Conservation (phyloP, 2,329 filamentous ascomycete species). For the Akanthomyces dipterigenus region DNA sequence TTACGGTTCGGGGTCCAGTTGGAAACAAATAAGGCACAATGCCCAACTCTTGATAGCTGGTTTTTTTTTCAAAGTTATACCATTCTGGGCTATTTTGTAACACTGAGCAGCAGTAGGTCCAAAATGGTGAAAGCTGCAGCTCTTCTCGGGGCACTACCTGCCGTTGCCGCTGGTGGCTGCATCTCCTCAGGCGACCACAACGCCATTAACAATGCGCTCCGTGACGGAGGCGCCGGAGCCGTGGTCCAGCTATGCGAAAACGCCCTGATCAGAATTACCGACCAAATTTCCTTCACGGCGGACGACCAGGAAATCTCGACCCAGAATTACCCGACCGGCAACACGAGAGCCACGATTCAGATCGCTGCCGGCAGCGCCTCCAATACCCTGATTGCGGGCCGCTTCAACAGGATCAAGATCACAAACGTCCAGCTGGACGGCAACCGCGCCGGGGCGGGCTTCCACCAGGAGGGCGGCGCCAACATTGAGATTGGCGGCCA, state of each 20-base stretch:
- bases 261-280: slow-evolving; percentile 15
- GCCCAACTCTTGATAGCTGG: too few species aligned
- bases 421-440: slow-evolving; percentile 22
- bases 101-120: neutral
- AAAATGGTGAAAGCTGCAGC: neutral
- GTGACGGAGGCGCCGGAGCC: slow-evolving; percentile 14
- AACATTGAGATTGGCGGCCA: slow-evolving; percentile 22
- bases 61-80: too few species aligned
- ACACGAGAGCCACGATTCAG: slow-evolving; percentile 18
- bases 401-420: slow-evolving; percentile 17
- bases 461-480: slow-evolving; percentile 17
- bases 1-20: neutral
- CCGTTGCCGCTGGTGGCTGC: slow-evolving; percentile 11
- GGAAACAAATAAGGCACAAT: neutral
- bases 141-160: neutral
- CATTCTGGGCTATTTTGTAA: too few species aligned
- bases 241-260: slow-evolving; percentile 18
- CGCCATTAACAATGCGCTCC: slow-evolving; percentile 17
- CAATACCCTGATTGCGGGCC: slow-evolving; percentile 17
- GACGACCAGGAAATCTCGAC: slow-evolving; percentile 22
- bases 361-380: slow-evolving; percentile 18
- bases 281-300: slow-evolving; percentile 17
- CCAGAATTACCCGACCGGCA: slow-evolving; percentile 19
- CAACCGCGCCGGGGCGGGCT: slow-evolving; percentile 18
- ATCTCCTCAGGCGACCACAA: slow-evolving; percentile 17